Percentiles rank a stretch among this genome's conserved stretches.
These are phyloP conservation scores for Flaveria brownii DNA, from an alignment of 129 eudicot species.

Conservation along the genomic window DNA sequence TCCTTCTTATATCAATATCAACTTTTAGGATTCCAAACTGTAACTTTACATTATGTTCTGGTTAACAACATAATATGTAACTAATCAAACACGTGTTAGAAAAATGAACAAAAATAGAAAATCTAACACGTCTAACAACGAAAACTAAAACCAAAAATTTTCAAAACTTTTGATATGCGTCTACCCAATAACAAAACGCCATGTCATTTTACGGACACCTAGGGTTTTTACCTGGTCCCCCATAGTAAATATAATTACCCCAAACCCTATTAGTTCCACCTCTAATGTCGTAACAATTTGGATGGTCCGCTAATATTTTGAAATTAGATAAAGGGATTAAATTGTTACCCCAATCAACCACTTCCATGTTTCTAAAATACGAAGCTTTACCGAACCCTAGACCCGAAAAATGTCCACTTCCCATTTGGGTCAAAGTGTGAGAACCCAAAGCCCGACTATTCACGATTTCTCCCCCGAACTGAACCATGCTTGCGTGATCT, in stretches of 20 bases:
- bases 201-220: slow-evolving; percentile 56
- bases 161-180: slow-evolving; percentile 33
- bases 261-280: slow-evolving; percentile 78
- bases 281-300: slow-evolving; percentile 78
- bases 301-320: slow-evolving; percentile 77
- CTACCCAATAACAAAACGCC: slow-evolving; percentile 20
- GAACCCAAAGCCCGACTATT: slow-evolving; percentile 48
- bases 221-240: slow-evolving; percentile 87
- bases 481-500: slow-evolving; percentile 81
- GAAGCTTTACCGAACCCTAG: slow-evolving; percentile 87
- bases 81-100: slow-evolving; percentile 42
- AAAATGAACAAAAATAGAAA: slow-evolving; percentile 14
- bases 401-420: slow-evolving; percentile 92
- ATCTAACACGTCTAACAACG: slow-evolving; percentile 25
- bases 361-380: slow-evolving; percentile 76
- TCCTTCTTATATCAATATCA: slow-evolving; percentile 6
- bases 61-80: slow-evolving; percentile 24
- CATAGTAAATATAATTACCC: slow-evolving; percentile 93
- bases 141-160: slow-evolving; percentile 12
- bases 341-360: slow-evolving; percentile 87
- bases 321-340: slow-evolving; percentile 62
- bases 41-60: slow-evolving; percentile 30
- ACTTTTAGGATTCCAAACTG: slow-evolving; percentile 21
- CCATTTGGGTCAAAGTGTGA: slow-evolving; percentile 92
- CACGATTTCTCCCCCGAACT: slow-evolving; percentile 89